Conservation (phyloP, 176 grass and related monocot species). For the Hsuehochloa calcarea region DNA sequence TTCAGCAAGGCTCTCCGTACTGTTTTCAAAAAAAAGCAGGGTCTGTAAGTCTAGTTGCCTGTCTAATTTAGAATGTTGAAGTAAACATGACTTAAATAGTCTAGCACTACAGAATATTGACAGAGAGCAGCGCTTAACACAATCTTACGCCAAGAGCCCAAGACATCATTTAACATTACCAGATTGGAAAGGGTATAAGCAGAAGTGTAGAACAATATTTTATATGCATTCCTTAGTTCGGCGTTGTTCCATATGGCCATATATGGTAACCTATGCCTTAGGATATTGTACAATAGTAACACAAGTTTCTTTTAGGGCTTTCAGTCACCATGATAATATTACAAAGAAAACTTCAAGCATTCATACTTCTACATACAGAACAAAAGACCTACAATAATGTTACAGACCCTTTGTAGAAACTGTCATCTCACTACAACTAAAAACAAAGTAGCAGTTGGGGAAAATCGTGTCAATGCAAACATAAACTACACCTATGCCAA, state of each 20-base stretch:
- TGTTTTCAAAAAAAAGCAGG: background rate
- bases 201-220: background rate
- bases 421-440: background rate
- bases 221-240: background rate
- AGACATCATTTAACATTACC: background rate
- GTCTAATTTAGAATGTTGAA: background rate
- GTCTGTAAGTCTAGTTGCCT: background rate
- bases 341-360: background rate
- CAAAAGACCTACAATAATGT: background rate
- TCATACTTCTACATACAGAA: background rate
- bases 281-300: background rate
- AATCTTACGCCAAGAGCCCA: background rate
- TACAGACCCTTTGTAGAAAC: background rate
- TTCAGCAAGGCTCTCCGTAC: too few species aligned
- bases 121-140: background rate
- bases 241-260: background rate
- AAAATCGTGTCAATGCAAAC: background rate
- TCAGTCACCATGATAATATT: background rate
- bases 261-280: background rate
- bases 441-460: background rate
- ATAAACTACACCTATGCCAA: background rate
- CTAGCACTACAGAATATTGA: background rate
- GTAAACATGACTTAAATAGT: background rate
- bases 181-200: background rate
- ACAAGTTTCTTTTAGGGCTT: background rate